Evolutionary conservation across 768 basidiomycete genomes (phyloP), one percentile per base, ranked within the genome.

Genomic region (Calocybe gangraenosa): DNA sequence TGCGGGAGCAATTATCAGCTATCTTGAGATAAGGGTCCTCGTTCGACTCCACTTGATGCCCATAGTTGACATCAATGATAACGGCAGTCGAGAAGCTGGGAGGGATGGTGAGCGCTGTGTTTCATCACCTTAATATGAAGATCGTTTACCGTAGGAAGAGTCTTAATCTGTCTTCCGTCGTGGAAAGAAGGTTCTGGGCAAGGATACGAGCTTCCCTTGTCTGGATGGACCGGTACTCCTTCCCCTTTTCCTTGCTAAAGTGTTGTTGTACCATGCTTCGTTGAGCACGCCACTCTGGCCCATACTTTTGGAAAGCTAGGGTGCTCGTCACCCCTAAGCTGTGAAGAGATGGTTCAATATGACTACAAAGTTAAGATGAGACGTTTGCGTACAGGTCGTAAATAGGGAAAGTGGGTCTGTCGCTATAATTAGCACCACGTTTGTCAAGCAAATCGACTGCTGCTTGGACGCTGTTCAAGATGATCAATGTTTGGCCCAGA

Each of bases 21-120:
- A 67, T 53, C 9, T 52, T 42, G 18, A 78, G 57, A 41, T 68
- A 63, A 1, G 61, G 60, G 44, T 76, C 73, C 9, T 69, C 63
- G 25, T 56, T 46, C 8, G 59, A 60, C 1, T 52, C 48, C 32
- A 70, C 56, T 17, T 54, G 51, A 28, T 68, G 62, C 7, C 70
- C 69, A 37, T 63, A 68, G 0, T 61, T 54, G 15, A 62, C 42
- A 22, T 47, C 44, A 48, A 64, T 57, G 19, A 63, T 60, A 7
- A 55, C 55, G 3, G 52, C 53, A 6, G 44, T 55, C 21, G 37
- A 47, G 51, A 37, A 48, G 14, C 44, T 35, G n/a, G n/a, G n/a
- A 13, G 13, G 20, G 18, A 31, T 19, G 5, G 7, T 10, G 28
- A 22, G 21, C 22, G 20, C 37, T 41, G 17, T n/a, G 17, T 46